Base-by-base conservation (phyloP, 148 eudicot species). In the Polygonum maritimum region DNA sequence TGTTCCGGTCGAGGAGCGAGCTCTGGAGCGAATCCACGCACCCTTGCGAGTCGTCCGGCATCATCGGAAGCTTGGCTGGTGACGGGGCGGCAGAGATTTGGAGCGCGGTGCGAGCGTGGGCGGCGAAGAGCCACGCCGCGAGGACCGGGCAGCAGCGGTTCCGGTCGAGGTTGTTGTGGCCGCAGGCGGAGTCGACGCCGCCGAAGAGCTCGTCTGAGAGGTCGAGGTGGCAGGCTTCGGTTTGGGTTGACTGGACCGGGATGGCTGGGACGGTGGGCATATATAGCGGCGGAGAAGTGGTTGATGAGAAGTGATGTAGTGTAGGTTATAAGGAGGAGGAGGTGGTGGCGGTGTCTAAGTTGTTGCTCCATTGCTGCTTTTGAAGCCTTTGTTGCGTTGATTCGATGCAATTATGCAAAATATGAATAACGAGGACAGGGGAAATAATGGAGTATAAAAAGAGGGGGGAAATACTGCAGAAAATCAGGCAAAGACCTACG, bases 1-100 rank as follows among this genome's bases (percentile, higher is more conserved):
- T 91, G 80, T 87, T 85, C 0, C 91, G 83, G 44, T 83, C 79
- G 18, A 26, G 69, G 7, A 94, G 77, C 71, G 98, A 85, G 82
- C 26, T 81, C 71, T 94, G 95, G 0, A 94, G 87, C 44, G 98
- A 88, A 85, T 86, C 84, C 7, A 94, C 98, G 48, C 98, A 94
- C 74, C 85, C 86, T 81, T 94, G 98, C n/a, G 95, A 88, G 86
- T 94, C 93, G 54, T 94, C 98, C 7, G 98, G 98, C 93, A 90
- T 82, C 92, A 88, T 94, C 2, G 98, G 98, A 5, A 87, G 75
- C 22, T 72, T 81, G 8, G 81, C 67, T 0, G 1, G 15, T 0
- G 75, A 65, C 12, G 58, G 1, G 54, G 49, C 7, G 87, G 57
- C 35, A 84, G 55, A 74, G 44, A 76, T 52, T n/a, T 82, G 78